Conservation (phyloP, 177 flowering plant genomes). For the Vitis hybrid region DNA sequence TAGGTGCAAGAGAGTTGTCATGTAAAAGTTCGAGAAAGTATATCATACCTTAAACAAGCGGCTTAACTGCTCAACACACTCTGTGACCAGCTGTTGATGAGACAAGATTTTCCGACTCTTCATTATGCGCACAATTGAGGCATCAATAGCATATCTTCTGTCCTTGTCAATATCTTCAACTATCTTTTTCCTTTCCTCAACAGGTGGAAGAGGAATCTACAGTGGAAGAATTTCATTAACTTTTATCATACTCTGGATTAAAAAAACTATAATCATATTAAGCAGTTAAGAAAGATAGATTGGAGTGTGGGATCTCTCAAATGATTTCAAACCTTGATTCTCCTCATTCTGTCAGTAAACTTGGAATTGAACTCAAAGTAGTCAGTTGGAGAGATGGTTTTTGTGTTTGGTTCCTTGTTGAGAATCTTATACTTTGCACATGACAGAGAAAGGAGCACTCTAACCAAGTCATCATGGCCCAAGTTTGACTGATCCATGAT, state of each 20-base stretch:
- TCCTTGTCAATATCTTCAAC: slow-evolving; percentile 51
- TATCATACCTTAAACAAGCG: slow-evolving; percentile 47
- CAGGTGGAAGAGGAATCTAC: slow-evolving; percentile 50
- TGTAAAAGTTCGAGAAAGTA: not conserved
- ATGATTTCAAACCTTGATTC: slow-evolving; percentile 29
- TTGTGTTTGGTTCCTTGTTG: slow-evolving; percentile 46
- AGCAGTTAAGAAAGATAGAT: not conserved
- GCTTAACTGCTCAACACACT: slow-evolving; percentile 42
- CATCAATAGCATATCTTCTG: slow-evolving; percentile 51
- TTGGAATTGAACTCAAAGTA: slow-evolving; percentile 55
- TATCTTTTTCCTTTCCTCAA: slow-evolving; percentile 49
- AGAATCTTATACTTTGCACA: slow-evolving; percentile 63
- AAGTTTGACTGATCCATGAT: slow-evolving; percentile 47
- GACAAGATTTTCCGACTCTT: slow-evolving; percentile 47
- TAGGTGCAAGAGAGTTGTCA: too few relatives aligned
- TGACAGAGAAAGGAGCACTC: slow-evolving; percentile 53
- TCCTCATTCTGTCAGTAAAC: slow-evolving; percentile 64
- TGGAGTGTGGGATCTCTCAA: too few relatives aligned
- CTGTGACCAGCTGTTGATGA: slow-evolving; percentile 45
- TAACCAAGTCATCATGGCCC: slow-evolving; percentile 40
- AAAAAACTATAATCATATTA: not conserved
- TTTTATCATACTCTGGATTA: too few relatives aligned
- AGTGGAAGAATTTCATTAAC: not conserved
- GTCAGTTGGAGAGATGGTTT: slow-evolving; percentile 39
- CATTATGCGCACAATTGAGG: slow-evolving; percentile 56